These are phyloP conservation scores for Apiospora phragmitis DNA, from an alignment of 2,329 filamentous ascomycete species.

Conservation along the genomic window DNA sequence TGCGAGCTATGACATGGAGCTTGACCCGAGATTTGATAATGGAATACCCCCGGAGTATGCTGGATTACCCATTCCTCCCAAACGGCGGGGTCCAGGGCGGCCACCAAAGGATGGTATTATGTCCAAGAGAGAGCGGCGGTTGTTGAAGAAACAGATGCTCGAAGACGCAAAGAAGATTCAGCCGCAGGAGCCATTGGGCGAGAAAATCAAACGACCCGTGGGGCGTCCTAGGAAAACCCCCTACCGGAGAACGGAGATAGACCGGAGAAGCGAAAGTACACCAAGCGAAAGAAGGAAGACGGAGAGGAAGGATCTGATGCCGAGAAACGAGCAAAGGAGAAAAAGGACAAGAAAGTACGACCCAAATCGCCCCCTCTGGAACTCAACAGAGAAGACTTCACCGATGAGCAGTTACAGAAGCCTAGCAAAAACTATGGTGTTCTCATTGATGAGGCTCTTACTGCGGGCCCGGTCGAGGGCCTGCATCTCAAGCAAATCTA, in stretches of 20 bases:
- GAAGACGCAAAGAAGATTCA: slow-evolving; percentile 54
- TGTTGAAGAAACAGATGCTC: slow-evolving; percentile 60
- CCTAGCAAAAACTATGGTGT: slow-evolving; percentile 64
- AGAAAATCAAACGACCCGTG: slow-evolving; percentile 63
- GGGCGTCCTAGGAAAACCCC: slow-evolving; percentile 66
- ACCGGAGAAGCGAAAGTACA: slow-evolving; percentile 67
- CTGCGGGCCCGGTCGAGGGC: slow-evolving; percentile 53
- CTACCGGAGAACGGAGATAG: slow-evolving; percentile 56
- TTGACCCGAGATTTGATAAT: background rate
- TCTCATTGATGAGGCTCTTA: slow-evolving; percentile 60
- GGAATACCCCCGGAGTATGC: background rate
- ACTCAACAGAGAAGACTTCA: slow-evolving; percentile 56
- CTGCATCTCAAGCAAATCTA: slow-evolving; percentile 63
- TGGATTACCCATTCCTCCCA: slow-evolving; percentile 50
- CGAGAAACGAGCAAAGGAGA: slow-evolving; percentile 54
- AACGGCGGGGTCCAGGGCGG: slow-evolving; percentile 75
- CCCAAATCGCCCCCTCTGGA: slow-evolving; percentile 62
- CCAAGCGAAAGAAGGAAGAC: slow-evolving; percentile 60
- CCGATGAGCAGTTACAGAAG: slow-evolving; percentile 58
- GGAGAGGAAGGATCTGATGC: slow-evolving; percentile 57
- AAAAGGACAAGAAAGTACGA: slow-evolving; percentile 59
- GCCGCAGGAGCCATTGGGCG: slow-evolving; percentile 46
- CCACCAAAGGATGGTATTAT: slow-evolving; percentile 82
- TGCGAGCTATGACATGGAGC: slow-evolving; percentile 30
- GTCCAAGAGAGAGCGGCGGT: slow-evolving; percentile 72